Percentiles rank a stretch among this genome's conserved stretches.
phyloP scores from a whole-genome alignment of 371 early-diverging fungal genomes.

The Mucor racemosus region DNA sequence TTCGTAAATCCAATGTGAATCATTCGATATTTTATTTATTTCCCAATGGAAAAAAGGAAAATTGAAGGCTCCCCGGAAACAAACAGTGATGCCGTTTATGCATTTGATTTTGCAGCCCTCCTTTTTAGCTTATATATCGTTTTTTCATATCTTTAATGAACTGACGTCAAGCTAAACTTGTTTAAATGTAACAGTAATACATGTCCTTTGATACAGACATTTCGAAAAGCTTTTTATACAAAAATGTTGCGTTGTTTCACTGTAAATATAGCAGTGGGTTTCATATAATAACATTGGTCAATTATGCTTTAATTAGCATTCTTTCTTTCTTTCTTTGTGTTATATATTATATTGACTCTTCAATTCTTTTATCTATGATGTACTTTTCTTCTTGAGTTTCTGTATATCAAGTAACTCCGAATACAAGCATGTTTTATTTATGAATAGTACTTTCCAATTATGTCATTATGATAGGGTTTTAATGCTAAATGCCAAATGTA shows the following conservation, averaged over 20 bases:
- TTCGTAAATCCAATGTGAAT: too few species aligned
- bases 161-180: not conserved
- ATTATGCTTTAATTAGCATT: too few species aligned
- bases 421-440: not conserved
- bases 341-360: too few species aligned
- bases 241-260: not conserved
- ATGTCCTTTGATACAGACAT: not conserved
- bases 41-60: too few species aligned
- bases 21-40: too few species aligned
- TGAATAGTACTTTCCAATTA: not conserved
- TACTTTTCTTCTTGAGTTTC: not conserved
- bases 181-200: not conserved
- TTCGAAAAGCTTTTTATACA: not conserved
- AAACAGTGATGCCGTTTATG: too few species aligned
- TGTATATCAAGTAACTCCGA: not conserved
- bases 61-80: too few species aligned
- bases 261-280: not conserved
- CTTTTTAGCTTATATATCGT: not conserved
- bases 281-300: too few species aligned
- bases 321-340: too few species aligned
- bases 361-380: not conserved
- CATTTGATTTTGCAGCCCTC: too few species aligned
- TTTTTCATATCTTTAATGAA: not conserved
- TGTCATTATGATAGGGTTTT: slow-evolving; percentile 19
- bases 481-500: not conserved